phyloP scores from a whole-genome alignment of 1,139 yeast species.

The Yueomyces sp. region DNA sequence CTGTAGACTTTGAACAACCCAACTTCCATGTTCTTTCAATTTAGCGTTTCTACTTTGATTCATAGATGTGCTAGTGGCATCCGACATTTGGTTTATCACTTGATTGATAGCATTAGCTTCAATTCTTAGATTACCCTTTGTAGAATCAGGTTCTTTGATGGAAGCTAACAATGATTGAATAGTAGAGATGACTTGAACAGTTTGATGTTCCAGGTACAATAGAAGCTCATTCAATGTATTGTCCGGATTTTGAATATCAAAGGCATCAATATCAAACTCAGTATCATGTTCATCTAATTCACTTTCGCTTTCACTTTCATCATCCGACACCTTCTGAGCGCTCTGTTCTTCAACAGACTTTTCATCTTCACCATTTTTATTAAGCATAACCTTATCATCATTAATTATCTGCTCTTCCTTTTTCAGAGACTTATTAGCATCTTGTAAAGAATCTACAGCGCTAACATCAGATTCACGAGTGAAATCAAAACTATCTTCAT shows the following conservation, averaged over 20 bases:
- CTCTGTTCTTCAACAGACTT: background rate
- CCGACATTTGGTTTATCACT: constrained; percentile 79
- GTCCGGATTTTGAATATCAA: constrained; percentile 78
- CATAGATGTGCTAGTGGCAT: constrained; percentile 83
- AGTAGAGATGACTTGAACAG: constrained; percentile 81
- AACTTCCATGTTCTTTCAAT: constrained; percentile 79
- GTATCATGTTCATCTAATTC: constrained; percentile 15
- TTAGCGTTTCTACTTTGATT: constrained; percentile 68
- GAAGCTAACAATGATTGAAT: constrained; percentile 72
- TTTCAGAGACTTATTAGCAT: background rate
- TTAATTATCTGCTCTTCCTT: background rate
- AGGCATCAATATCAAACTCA: constrained; percentile 53
- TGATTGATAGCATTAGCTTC: constrained; percentile 63
- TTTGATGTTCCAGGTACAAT: constrained; percentile 82
- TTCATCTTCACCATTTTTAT: background rate
- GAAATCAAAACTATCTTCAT: background rate
- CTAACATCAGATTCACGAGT: background rate
- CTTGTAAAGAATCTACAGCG: too few species aligned
- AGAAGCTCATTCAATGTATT: constrained; percentile 76
- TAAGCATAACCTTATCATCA: too few species aligned
- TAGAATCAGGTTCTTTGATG: constrained; percentile 64
- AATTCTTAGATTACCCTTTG: constrained; percentile 58
- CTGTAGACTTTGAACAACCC: constrained; percentile 76
- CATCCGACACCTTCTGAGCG: background rate
- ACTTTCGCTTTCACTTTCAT: constrained; percentile 2